Evolutionary conservation across 176 grass and related monocot genomes (phyloP), one percentile per base, ranked within the genome.

Genomic region (Alloteropsis semialata): DNA sequence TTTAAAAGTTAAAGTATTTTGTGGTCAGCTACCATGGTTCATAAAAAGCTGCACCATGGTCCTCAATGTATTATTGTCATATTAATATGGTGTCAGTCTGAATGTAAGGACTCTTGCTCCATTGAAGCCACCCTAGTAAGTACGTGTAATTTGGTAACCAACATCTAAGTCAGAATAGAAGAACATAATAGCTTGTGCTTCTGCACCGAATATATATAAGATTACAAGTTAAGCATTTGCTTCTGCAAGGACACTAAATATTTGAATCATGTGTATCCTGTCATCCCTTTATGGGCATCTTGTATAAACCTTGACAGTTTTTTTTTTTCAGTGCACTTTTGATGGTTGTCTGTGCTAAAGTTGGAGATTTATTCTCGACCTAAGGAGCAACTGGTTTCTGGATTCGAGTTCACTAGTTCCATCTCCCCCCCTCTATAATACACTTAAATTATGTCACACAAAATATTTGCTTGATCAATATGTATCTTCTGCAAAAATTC

Each of bases 1-100:
- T n/a, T n/a, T n/a, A n/a, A n/a, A n/a, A n/a, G n/a, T n/a, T n/a
- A n/a, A 2, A 43, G 3, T 67, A 24, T 12, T 25, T 55, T 80
- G n/a, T n/a, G 42, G 34, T 38, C 4, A 18, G n/a, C 42, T 10
- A 29, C n/a, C n/a, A n/a, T n/a, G n/a, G n/a, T 70, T 17, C 42
- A 51, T 68, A 58, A 76, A 87, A 76, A 15, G n/a, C 39, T 76
- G 72, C 53, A 34, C 11, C 7, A 3, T 69, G 38, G 73, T 78
- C 65, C 65, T 71, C 65, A 54, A 59, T 8, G 18, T 25, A 9
- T 53, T 51, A 38, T 13, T 42, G 21, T 41, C 41, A 16, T 82
- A 72, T 50, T 49, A 75, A 68, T 55, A 68, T 41, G 41, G 44
- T 53, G 25, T 53, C 73, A 62, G 41, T 44, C 15, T 83, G 15